A percentile compares a stretch with the other conserved stretches of the same genome.
phyloP scores from a whole-genome alignment of 106 monocot species.

The Apostasia ramifera region DNA sequence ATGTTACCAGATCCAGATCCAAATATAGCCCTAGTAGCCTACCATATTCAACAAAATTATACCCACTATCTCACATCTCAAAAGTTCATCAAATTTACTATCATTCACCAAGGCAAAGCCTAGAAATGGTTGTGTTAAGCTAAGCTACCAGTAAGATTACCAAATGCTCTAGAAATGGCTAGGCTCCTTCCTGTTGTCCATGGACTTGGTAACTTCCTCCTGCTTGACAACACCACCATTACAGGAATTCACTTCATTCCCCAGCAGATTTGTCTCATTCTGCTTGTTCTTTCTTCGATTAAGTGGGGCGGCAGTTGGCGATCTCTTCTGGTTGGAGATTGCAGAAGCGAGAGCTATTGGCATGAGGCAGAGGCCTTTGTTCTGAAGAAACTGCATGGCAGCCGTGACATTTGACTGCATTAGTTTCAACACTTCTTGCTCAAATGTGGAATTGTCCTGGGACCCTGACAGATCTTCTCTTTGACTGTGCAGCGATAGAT shows the following conservation, averaged over 20 bases:
- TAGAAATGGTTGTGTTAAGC: too few relatives aligned
- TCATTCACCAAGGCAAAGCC: too few relatives aligned
- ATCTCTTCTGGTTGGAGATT: slow-evolving; percentile 58
- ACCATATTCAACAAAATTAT: too few relatives aligned
- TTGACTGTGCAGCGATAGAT: slow-evolving; percentile 22
- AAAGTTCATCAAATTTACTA: too few relatives aligned
- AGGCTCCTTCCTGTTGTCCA: background rate
- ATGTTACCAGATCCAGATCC: too few relatives aligned
- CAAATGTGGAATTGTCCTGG: slow-evolving; percentile 37
- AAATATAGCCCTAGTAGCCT: too few relatives aligned
- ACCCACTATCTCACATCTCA: too few relatives aligned
- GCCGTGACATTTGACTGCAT: slow-evolving; percentile 66
- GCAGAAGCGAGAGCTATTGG: slow-evolving; percentile 82
- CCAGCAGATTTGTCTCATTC: background rate
- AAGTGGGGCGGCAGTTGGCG: slow-evolving; percentile 18
- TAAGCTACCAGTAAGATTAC: too few relatives aligned
- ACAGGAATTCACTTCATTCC: background rate
- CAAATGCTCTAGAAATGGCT: too few relatives aligned
- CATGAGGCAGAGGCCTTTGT: slow-evolving; percentile 93
- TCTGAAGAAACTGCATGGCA: slow-evolving; percentile 78
- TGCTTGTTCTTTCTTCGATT: slow-evolving; percentile 17
- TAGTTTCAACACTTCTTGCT: slow-evolving; percentile 70
- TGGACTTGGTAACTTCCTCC: background rate
- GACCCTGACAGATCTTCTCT: slow-evolving; percentile 24
- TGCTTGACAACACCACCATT: background rate